Conservation (phyloP, 768 basidiomycete species). For the Lepiota subincarnata region DNA sequence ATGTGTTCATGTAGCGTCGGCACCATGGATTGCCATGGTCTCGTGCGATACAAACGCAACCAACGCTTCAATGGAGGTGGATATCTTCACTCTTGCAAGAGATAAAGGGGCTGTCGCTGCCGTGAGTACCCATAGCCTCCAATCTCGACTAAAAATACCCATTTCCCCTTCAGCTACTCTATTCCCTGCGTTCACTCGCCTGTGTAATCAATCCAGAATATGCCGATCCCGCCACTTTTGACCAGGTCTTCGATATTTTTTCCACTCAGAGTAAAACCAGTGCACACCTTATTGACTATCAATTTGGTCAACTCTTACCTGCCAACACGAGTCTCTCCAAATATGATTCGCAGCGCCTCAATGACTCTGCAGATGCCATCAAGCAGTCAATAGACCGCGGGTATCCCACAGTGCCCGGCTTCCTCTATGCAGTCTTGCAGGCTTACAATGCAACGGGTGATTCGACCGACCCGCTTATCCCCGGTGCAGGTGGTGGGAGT, state of each 20-base stretch:
- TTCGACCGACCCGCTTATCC: constrained; percentile 20
- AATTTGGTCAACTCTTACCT: constrained; percentile 56
- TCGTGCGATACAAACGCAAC: constrained; percentile 80
- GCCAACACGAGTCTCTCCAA: constrained; percentile 49
- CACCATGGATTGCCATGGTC: constrained; percentile 91
- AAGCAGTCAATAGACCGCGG: constrained; percentile 38
- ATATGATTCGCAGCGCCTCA: constrained; percentile 62
- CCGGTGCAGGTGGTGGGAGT: constrained; percentile 18
- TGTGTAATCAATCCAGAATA: constrained; percentile 78
- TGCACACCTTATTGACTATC: constrained; percentile 52
- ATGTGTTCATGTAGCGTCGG: constrained; percentile 41
- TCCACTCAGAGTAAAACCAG: constrained; percentile 61
- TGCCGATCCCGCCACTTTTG: constrained; percentile 55
- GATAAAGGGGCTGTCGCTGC: constrained; percentile 79
- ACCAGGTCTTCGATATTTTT: constrained; percentile 63
- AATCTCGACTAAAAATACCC: not conserved
- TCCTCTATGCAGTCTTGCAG: constrained; percentile 66
- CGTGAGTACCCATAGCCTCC: constrained; percentile 36
- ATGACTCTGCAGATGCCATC: constrained; percentile 43
- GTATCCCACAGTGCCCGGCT: constrained; percentile 47
- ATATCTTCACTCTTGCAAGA: constrained; percentile 80
- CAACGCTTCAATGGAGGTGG: constrained; percentile 50
- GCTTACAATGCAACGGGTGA: constrained; percentile 56
- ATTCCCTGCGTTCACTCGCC: constrained; percentile 65
- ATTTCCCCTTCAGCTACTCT: constrained; percentile 59